Evolutionary conservation across 306 rosid species (phyloP).

Genomic region (Cucurbita moschata): DNA sequence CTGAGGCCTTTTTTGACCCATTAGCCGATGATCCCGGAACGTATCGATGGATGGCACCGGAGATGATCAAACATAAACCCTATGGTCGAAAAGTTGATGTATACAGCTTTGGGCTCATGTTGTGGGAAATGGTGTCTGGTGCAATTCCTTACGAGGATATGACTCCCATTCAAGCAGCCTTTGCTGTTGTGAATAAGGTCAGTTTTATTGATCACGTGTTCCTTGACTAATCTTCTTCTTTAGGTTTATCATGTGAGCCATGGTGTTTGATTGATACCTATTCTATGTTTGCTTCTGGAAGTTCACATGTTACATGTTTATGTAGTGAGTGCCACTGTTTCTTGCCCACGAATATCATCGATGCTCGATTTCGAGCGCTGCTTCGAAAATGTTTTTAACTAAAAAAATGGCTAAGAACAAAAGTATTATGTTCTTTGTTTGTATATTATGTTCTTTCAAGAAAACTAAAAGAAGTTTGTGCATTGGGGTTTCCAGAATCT

Average conservation of each 20-base stretch:
- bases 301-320: slow-evolving; percentile 9
- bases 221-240: not conserved
- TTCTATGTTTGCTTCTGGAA: not conserved
- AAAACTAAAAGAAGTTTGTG: not conserved
- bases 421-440: not conserved
- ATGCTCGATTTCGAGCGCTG: not conserved
- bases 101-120: slow-evolving; percentile 77
- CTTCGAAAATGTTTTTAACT: not conserved
- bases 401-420: not conserved
- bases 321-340: not conserved
- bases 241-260: not conserved
- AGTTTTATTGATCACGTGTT: not conserved
- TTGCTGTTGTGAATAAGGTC: slow-evolving; percentile 90
- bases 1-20: slow-evolving; percentile 56
- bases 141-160: slow-evolving; percentile 73
- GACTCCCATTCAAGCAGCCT: slow-evolving; percentile 96
- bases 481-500: slow-evolving; percentile 28
- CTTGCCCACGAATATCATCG: not conserved
- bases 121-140: slow-evolving; percentile 93
- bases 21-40: slow-evolving; percentile 91
- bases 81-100: slow-evolving; percentile 83
- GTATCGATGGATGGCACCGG: slow-evolving; percentile 99
- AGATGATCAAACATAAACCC: slow-evolving; percentile 81
- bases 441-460: not conserved
- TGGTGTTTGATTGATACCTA: not conserved